Evolutionary conservation across 768 basidiomycete genomes (phyloP).

Genomic region (Tulasnella calospora): DNA sequence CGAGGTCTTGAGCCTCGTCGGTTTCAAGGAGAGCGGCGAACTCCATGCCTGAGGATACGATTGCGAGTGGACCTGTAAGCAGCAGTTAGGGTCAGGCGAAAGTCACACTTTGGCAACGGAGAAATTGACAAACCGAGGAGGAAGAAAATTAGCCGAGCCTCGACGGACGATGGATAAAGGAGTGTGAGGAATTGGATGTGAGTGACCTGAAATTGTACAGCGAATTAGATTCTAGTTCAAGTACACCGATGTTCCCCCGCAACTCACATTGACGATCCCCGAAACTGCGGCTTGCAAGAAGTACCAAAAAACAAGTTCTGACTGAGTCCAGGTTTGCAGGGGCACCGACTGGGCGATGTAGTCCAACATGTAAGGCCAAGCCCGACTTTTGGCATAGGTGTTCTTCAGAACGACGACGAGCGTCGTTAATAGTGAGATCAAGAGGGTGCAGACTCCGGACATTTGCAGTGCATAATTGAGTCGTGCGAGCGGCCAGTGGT

Average conservation of each 20-base stretch:
- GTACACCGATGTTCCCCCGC: background rate
- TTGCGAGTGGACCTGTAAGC: constrained; percentile 67
- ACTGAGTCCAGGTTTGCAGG: constrained; percentile 59
- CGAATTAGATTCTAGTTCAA: background rate
- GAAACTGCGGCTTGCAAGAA: constrained; percentile 82
- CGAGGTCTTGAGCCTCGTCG: constrained; percentile 47
- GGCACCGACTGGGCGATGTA: constrained; percentile 83
- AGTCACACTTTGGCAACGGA: background rate
- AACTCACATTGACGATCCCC: constrained; percentile 70
- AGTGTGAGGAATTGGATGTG: constrained; percentile 97
- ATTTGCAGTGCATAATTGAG: constrained; percentile 90
- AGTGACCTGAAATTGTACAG: constrained; percentile 57
- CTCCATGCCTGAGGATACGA: constrained; percentile 78
- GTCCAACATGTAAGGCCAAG: constrained; percentile 94
- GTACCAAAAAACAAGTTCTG: constrained; percentile 72
- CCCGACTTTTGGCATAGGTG: constrained; percentile 55
- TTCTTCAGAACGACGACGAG: constrained; percentile 66
- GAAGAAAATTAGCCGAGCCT: constrained; percentile 77
- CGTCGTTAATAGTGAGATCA: constrained; percentile 72
- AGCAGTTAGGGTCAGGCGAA: background rate
- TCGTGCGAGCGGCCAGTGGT: constrained; percentile 90
- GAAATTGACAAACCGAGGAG: constrained; percentile 57
- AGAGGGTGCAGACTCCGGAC: constrained; percentile 71
- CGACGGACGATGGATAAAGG: constrained; percentile 85
- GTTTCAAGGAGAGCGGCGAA: constrained; percentile 61